Percentiles rank a stretch among this genome's conserved stretches.
phyloP scores from a whole-genome alignment of 148 eudicot species.

The Heliamphora exappendiculata region DNA sequence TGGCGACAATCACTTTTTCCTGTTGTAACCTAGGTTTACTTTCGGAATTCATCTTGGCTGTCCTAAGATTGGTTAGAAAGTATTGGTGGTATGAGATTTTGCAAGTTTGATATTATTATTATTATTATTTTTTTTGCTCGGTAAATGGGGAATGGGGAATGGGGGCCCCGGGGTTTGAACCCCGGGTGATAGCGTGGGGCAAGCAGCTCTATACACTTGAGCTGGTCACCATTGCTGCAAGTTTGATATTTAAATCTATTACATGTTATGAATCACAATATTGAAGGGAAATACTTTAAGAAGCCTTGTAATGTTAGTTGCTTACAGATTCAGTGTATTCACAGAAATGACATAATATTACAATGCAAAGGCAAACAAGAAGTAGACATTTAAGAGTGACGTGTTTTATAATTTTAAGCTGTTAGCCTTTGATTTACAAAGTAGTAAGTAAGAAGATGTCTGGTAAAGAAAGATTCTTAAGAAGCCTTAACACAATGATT shows the following conservation, averaged over 20 bases:
- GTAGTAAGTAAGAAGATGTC: background rate
- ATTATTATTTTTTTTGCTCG: no score
- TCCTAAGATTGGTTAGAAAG: background rate
- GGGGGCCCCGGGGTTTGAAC: no score
- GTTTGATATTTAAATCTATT: background rate
- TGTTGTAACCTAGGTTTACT: background rate
- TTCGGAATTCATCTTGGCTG: no score
- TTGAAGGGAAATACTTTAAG: background rate
- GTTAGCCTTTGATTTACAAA: background rate
- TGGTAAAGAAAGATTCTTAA: background rate
- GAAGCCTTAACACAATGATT: no score
- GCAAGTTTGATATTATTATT: no score
- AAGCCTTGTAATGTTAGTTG: background rate
- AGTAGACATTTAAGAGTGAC: background rate
- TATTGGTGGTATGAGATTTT: no score
- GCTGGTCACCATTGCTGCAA: no score
- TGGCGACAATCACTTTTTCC: background rate
- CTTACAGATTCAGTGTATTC: background rate
- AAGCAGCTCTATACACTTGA: no score
- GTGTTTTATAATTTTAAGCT: background rate
- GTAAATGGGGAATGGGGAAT: no score
- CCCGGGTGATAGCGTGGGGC: no score
- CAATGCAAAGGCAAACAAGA: slow-evolving; percentile 2
- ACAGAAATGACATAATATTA: background rate
- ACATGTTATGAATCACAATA: background rate